Evolutionary conservation across 2,329 filamentous ascomycete genomes (phyloP).

Genomic region (Nemania bipapillata): DNA sequence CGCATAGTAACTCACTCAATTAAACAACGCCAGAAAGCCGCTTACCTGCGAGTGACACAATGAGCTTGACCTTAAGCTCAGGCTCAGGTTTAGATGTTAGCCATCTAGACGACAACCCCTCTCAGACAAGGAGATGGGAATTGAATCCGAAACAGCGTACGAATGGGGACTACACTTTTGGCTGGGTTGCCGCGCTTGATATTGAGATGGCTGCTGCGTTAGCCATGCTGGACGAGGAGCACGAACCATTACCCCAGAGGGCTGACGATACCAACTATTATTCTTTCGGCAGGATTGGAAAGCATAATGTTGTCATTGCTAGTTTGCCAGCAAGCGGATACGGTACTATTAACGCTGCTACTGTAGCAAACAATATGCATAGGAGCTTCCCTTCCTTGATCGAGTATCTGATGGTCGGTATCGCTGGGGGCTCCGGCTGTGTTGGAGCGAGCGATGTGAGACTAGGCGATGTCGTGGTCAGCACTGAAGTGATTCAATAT

Average conservation of each 20-base stretch:
- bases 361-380: conserved; percentile 38
- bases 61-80: background rate
- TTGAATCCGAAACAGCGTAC: conserved; percentile 2
- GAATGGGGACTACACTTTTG: conserved; percentile 45
- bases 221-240: conserved; percentile 48
- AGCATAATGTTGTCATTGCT: conserved; percentile 39
- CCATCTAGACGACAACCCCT: background rate
- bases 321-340: conserved; percentile 38
- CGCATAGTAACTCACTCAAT: no score
- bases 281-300: conserved; percentile 38
- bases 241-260: conserved; percentile 32
- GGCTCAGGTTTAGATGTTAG: background rate
- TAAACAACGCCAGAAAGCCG: background rate
- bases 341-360: conserved; percentile 38
- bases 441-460: conserved; percentile 43
- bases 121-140: no score
- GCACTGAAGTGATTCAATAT: conserved; percentile 33
- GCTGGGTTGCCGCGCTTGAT: conserved; percentile 51
- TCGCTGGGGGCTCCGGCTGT: conserved; percentile 43
- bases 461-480: conserved; percentile 46
- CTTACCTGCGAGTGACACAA: background rate
- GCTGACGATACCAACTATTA: conserved; percentile 42
- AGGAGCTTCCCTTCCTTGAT: conserved; percentile 37
- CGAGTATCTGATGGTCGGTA: conserved; percentile 46
- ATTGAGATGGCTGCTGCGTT: conserved; percentile 49